Evolutionary conservation across 75 land plant genomes (phyloP).

Genomic region (Larix kaempferi): DNA sequence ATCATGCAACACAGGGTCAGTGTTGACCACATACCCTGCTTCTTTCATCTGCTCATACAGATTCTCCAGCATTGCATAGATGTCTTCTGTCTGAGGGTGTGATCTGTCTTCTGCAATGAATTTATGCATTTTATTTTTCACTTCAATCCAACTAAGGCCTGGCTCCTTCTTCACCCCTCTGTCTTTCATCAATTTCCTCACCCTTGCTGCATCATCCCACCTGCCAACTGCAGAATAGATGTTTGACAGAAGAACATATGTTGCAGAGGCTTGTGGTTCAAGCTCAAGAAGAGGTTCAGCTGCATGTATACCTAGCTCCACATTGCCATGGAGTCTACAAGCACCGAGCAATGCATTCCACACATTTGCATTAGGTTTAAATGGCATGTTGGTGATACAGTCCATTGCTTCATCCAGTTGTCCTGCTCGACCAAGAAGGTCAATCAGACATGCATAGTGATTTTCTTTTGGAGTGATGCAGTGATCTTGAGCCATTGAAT

Average conservation of each 20-base stretch:
- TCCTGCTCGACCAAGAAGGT: constrained; percentile 60
- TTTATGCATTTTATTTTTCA: constrained; percentile 1
- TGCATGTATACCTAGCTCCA: constrained; percentile 38
- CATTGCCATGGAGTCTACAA: constrained; percentile 38
- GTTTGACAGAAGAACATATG: constrained; percentile 52
- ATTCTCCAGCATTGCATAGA: constrained; percentile 10
- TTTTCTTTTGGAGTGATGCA: constrained; percentile 30
- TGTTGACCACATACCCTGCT: constrained; percentile 57
- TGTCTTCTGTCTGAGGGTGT: constrained; percentile 8
- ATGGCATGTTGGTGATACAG: constrained; percentile 45
- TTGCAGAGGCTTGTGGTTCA: constrained; percentile 31
- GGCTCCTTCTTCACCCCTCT: constrained; percentile 40
- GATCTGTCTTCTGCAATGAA: not conserved
- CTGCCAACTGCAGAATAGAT: constrained; percentile 45
- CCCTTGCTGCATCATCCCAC: constrained; percentile 37
- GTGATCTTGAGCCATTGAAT: constrained; percentile 26
- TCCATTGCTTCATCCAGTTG: constrained; percentile 39
- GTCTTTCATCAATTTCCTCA: constrained; percentile 35
- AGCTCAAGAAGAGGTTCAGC: constrained; percentile 38
- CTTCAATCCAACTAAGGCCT: constrained; percentile 47
- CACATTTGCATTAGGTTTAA: constrained; percentile 19
- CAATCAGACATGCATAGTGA: constrained; percentile 65
- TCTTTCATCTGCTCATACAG: constrained; percentile 30
- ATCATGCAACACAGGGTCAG: constrained; percentile 40
- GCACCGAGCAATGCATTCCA: constrained; percentile 56